These are phyloP conservation scores for Plasmodium coatneyi DNA, from an alignment of 169 alveolate genomes.

Conservation along the genomic window DNA sequence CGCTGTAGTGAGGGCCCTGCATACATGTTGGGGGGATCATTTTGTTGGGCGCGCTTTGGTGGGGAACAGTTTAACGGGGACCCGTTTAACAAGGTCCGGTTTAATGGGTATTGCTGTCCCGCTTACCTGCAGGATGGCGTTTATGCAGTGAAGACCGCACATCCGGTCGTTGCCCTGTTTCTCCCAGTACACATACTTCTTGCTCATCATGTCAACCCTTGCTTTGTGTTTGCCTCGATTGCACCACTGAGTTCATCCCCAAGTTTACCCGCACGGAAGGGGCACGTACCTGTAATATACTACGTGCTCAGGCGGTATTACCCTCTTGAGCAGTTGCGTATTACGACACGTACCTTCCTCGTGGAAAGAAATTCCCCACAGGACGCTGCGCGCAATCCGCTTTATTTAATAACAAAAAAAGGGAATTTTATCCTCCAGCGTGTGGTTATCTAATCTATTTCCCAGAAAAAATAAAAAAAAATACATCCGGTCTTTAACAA, in stretches of 20 bases:
- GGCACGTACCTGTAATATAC: neutral
- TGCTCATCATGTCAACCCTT: slow-evolving; percentile 30
- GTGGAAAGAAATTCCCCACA: neutral
- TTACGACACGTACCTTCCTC: neutral
- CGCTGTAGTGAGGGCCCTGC: slow-evolving; percentile 82
- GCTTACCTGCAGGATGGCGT: slow-evolving; percentile 88
- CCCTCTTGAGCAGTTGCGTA: neutral
- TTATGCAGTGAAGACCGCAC: slow-evolving; percentile 92
- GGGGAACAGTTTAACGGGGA: neutral
- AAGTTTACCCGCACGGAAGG: neutral
- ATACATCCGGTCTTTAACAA: neutral
- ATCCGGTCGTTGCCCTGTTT: slow-evolving; percentile 91
- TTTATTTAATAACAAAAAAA: neutral
- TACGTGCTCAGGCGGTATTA: neutral
- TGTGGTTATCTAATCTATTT: neutral
- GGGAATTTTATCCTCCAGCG: neutral
- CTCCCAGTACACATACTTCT: slow-evolving; percentile 89
- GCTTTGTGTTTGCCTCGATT: neutral
- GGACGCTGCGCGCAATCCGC: neutral
- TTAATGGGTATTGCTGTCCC: neutral
- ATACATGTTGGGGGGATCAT: too few species aligned
- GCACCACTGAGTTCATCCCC: neutral
- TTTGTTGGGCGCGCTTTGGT: too few species aligned
- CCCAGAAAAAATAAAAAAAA: neutral
- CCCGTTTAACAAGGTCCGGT: neutral